Base-by-base conservation (phyloP, 768 basidiomycete species). In the Leccinum ochraceum region DNA sequence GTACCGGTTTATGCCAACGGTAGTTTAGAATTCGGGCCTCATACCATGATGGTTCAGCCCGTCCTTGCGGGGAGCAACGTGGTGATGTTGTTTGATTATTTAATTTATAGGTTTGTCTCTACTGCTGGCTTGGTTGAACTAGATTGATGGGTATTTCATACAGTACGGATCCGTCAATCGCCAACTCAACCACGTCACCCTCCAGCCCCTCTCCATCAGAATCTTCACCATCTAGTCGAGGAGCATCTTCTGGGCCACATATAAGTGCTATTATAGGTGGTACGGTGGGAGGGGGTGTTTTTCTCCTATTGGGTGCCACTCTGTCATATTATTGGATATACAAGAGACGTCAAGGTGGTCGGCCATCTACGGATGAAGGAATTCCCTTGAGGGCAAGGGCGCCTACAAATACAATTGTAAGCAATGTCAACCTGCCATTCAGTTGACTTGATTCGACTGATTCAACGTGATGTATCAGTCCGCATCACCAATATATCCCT, bases 71-170 rank as follows among this genome's bases (percentile, higher is more conserved):
- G 46, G 30, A 11, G 39, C 30, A 13, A 28, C 0, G 51, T 65
- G 26, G 54, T 63, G 39, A 63, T 67, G 3, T n/a, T 65, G 8
- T 66, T 66, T 8, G 66, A 67, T 24, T 68, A 68, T 50, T 24
- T 65, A 6, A 51, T 68, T 46, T 68, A 68, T 26, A 66, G 60
- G 64, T 66, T 28, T 2, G 65, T 58, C 20, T 26, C 20, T 11
- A 17, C 9, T 60, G 14, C 20, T 6, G 14, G 28, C 11, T 16
- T 28, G 13, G 4, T 5, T 14, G 5, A 13, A 14, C 8, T 3
- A 3, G 55, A 30, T 63, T 65, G 16, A 65, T 26, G 17, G 4
- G 3, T 30, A 4, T 44, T 54, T 16, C 22, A 6, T 49, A 14
- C 53, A 67, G 66, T 17, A 60, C 24, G 37, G 37, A 60, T 26